Percentiles rank a stretch among this genome's conserved stretches.
These are phyloP conservation scores for Colletotrichum agaves DNA, from an alignment of 2,329 filamentous ascomycete genomes.

Conservation along the genomic window DNA sequence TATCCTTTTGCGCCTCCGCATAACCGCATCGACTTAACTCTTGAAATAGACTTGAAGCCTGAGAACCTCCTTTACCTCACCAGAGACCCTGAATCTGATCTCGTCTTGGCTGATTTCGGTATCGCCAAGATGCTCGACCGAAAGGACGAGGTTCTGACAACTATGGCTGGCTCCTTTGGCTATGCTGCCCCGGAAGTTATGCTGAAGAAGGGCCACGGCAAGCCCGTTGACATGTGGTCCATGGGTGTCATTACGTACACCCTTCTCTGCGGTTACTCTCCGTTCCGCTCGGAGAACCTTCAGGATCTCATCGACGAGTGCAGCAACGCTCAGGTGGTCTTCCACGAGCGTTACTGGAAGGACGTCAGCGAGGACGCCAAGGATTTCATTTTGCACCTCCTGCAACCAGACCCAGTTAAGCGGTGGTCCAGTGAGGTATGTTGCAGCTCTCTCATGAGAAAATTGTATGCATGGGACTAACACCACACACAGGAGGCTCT, in stretches of 20 bases:
- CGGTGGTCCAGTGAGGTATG: constrained; percentile 81
- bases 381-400: constrained; percentile 85
- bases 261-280: constrained; percentile 95
- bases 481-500: constrained; percentile 71
- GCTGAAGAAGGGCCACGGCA: constrained; percentile 96
- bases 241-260: constrained; percentile 99
- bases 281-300: constrained; percentile 94
- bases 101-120: constrained; percentile 96
- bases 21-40: constrained; percentile 30
- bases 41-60: constrained; percentile 84
- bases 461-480: neutral
- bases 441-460: constrained; percentile 4
- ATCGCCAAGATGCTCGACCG: constrained; percentile 98
- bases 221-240: constrained; percentile 99
- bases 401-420: constrained; percentile 81
- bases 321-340: constrained; percentile 83
- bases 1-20: neutral
- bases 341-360: constrained; percentile 98
- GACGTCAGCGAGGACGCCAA: constrained; percentile 96
- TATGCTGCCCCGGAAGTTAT: constrained; percentile 98
- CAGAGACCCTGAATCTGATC: constrained; percentile 77
- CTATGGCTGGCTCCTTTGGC: constrained; percentile 98
- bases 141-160: constrained; percentile 91
- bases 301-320: constrained; percentile 96
- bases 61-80: constrained; percentile 97